These are phyloP conservation scores for Syzygium syzygioides DNA, from an alignment of 441 rosid genomes.

Conservation along the genomic window DNA sequence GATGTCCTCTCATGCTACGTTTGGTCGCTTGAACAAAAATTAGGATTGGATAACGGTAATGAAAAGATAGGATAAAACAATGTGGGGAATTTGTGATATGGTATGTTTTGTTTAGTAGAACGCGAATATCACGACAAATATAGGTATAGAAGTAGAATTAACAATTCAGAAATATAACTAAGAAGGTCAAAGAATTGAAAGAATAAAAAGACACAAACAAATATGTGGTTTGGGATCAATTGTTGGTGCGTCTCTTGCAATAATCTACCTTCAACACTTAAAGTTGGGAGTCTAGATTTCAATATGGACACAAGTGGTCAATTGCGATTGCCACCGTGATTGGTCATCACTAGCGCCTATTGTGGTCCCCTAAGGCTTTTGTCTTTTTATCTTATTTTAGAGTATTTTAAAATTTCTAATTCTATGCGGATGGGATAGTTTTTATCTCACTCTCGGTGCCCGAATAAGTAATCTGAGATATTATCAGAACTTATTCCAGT, in stretches of 20 bases:
- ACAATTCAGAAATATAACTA: rapidly evolving
- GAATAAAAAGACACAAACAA: too few relatives aligned
- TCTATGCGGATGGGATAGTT: background rate
- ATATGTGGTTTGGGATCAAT: too few relatives aligned
- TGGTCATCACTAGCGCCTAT: background rate
- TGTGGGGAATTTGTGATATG: background rate
- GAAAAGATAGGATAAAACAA: background rate
- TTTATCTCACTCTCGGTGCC: background rate
- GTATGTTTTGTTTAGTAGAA: background rate
- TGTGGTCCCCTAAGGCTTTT: background rate
- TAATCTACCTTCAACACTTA: too few relatives aligned
- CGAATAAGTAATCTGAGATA: background rate
- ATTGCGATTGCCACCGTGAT: background rate
- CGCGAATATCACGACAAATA: background rate
- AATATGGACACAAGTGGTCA: background rate
- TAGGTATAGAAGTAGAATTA: background rate
- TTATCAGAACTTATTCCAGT: background rate
- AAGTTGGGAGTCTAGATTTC: background rate
- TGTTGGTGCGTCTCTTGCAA: too few relatives aligned
- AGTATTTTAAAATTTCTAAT: background rate
- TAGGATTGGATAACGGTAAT: background rate
- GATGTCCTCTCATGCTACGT: background rate
- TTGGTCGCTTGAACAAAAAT: background rate
- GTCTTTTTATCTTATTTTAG: background rate
- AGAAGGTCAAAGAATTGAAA: background rate